Evolutionary conservation across 306 rosid genomes (phyloP).

Genomic region (Rosa lucieae): DNA sequence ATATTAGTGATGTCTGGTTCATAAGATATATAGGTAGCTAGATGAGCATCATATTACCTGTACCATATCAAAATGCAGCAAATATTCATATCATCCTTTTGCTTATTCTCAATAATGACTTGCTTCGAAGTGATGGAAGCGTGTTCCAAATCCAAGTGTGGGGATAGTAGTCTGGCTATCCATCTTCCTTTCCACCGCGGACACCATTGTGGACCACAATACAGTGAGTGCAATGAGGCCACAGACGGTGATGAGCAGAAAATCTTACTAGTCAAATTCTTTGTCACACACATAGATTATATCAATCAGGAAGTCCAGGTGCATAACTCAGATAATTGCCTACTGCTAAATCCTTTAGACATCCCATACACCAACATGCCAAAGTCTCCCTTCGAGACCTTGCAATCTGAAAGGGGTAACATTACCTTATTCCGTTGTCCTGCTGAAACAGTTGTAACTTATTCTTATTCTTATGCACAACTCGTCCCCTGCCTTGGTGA

Average conservation of each 20-base stretch:
- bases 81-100: neutral
- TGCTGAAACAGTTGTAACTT: neutral
- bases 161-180: slow-evolving; percentile 14
- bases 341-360: slow-evolving; percentile 9
- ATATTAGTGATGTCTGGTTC: too few species aligned
- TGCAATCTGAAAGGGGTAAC: fast-evolving
- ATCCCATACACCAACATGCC: slow-evolving; percentile 7
- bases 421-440: slow-evolving; percentile 32
- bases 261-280: too few species aligned
- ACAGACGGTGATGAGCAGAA: too few species aligned
- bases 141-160: slow-evolving; percentile 27
- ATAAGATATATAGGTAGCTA: too few species aligned
- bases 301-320: slow-evolving; percentile 15
- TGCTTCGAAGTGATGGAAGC: neutral
- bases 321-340: slow-evolving; percentile 3
- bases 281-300: too few species aligned
- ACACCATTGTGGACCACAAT: slow-evolving; percentile 18
- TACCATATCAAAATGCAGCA: neutral
- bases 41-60: too few species aligned
- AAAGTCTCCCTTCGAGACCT: slow-evolving; percentile 24
- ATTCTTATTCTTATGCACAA: neutral
- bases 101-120: slow-evolving; percentile 5
- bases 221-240: too few species aligned
- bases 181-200: slow-evolving; percentile 37
- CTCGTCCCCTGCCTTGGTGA: neutral